phyloP scores from a whole-genome alignment of 2,329 filamentous ascomycete species.

The Blastomyces silverae region DNA sequence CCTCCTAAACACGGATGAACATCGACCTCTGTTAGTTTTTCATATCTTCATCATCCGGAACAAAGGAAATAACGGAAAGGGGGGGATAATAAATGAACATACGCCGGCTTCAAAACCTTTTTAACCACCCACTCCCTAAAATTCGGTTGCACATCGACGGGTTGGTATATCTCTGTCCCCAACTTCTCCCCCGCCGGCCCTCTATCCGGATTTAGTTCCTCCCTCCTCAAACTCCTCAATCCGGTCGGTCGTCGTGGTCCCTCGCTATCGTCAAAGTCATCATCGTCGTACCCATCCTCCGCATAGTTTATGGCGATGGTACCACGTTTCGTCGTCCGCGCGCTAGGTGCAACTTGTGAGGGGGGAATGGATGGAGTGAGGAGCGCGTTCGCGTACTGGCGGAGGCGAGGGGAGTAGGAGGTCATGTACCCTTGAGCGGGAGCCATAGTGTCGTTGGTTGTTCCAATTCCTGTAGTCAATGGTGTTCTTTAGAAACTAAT shows the following conservation, averaged over 20 bases:
- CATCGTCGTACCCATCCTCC: constrained; percentile 84
- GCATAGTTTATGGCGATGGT: constrained; percentile 97
- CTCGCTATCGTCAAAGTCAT: constrained; percentile 57
- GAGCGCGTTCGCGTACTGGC: constrained; percentile 85
- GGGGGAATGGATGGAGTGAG: constrained; percentile 74
- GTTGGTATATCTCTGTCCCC: constrained; percentile 71
- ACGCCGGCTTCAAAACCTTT: constrained; percentile 45
- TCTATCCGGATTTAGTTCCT: constrained; percentile 60
- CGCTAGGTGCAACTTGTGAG: constrained; percentile 57
- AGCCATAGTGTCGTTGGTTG: constrained; percentile 16
- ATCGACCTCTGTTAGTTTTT: background rate
- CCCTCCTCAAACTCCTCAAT: constrained; percentile 71
- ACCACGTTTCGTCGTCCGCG: constrained; percentile 91
- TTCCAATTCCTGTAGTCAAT: background rate
- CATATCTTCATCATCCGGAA: background rate
- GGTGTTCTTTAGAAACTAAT: background rate
- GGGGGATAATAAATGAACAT: constrained; percentile 23
- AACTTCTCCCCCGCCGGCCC: constrained; percentile 65
- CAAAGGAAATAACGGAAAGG: background rate
- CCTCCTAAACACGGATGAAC: constrained; percentile 35
- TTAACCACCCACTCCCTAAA: constrained; percentile 96
- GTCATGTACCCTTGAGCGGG: constrained; percentile 71
- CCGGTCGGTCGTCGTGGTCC: constrained; percentile 67
- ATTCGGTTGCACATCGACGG: constrained; percentile 80
- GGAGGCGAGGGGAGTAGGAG: constrained; percentile 83